Evolutionary conservation across 2,329 filamentous ascomycete species (phyloP), one percentile per base, ranked within the genome.

Genomic region (Fusarium secorum): DNA sequence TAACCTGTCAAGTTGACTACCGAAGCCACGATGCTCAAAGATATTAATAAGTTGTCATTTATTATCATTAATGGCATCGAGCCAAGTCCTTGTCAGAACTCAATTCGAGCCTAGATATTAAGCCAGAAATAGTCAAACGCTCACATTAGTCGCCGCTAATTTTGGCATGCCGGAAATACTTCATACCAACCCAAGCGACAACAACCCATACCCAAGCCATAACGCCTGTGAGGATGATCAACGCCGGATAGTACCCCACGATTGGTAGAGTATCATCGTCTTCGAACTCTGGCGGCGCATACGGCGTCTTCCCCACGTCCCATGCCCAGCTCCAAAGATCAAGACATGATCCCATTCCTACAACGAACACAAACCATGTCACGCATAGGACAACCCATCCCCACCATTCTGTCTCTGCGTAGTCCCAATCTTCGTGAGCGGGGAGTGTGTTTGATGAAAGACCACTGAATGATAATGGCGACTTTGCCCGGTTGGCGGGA

Each of bases 121-220:
- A 41, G 33, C 30, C 32, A 53, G 38, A 15, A 48, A 51, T 39
- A 36, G 33, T 49, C 36, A 56, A 58, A 39, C 24, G 22, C 15
- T 38, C 38, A 82, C 72, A 93, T 83, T 74, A 93, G 78, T 90
- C 88, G 35, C 87, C 87, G 61, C 84, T 88, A 64, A 98, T 97
- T 83, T 97, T 97, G 36, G 96, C 95, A 85, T 99, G 96, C 74
- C 95, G 90, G 79, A 99, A 99, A 81, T 98, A 98, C 80, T 99
- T 99, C 95, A 99, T 98, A 28, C 96, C 96, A 52, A 98, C 91
- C 96, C 96, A 99, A 15, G 97, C 96, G 63, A 97, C 91, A 17
- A 97, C 90, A 22, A 98, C 96, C 96, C 96, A 99, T 10, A 98
- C 94, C 96, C 96, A 99, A 22, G 95, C 94, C 93, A 99, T 98